Conservation (phyloP, 148 eudicot species). For the Dysphania ambrosioides region DNA sequence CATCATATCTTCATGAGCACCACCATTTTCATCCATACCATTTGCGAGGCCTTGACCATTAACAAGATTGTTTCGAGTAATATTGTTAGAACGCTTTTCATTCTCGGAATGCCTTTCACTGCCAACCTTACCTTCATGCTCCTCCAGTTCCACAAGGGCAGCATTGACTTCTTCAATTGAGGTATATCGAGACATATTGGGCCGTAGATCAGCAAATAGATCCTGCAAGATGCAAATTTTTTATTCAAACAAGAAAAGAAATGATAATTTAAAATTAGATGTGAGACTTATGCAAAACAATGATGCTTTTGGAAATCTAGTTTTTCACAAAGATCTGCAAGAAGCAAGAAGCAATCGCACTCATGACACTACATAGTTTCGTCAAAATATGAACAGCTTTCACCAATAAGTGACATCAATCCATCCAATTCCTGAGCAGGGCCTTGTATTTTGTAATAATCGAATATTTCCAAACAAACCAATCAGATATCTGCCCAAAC, state of each 20-base stretch:
- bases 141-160: conserved; percentile 76
- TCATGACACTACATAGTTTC: too few species aligned
- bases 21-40: conserved; percentile 75
- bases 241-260: neutral
- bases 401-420: neutral
- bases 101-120: conserved; percentile 53
- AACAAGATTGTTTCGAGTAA: conserved; percentile 36
- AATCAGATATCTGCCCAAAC: neutral
- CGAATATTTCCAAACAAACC: neutral
- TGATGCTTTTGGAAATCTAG: neutral
- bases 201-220: conserved; percentile 87
- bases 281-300: neutral
- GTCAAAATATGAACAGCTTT: too few species aligned
- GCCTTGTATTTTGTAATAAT: neutral
- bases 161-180: conserved; percentile 75
- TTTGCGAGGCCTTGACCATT: conserved; percentile 52
- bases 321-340: too few species aligned
- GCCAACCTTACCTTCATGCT: conserved; percentile 67
- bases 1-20: conserved; percentile 45
- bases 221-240: conserved; percentile 48
- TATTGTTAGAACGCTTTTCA: conserved; percentile 51
- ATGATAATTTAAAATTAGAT: neutral
- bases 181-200: conserved; percentile 81
- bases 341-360: too few species aligned
- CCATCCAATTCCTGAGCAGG: neutral